Base-by-base conservation (phyloP, 176 grass and related monocot species). In the Sorghum bicolor region DNA sequence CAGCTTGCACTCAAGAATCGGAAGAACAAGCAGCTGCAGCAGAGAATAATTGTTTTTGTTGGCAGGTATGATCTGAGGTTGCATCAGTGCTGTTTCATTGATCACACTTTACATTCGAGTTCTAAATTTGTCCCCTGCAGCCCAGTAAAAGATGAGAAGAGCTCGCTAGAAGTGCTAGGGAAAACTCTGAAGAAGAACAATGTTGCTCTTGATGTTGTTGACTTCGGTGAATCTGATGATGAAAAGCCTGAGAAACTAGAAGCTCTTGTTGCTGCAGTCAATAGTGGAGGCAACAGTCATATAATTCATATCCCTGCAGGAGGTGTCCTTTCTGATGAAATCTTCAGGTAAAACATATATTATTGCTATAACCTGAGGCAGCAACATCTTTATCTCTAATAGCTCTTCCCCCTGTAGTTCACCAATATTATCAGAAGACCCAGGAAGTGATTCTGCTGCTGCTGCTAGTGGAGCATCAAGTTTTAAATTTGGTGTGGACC, bases 111-210 rank as follows among this genome's bases (percentile, higher is more conserved):
- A 24, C 29, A 26, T 67, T 38, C 70, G 50, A 60, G 67, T 39
- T 77, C 31, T 15, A 28, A 75, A 53, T 37, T 48, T 52, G 14
- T 33, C 28, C 30, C 39, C 36, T 64, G 20, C 79, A 94, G 92
- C 71, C 87, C 89, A 61, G 75, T 92, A 30, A 86, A 64, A 63
- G 47, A 77, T 67, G 92, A 88, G 15, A 83, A 83, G 73, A 83
- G 86, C 44, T 13, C 19, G 52, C 79, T 94, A 70, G 92, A 94
- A 82, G 14, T 43, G 20, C 81, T 94, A 32, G 92, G 92, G 17
- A 92, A 81, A 76, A 92, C 81, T 31, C 78, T 94, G 64, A 94
- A 92, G 85, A 89, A 92, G 74, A 90, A 88, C 81, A 94, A 80
- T 64, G 84, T 94, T 83, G 55, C 92, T 58, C 84, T 94, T 71